Conservation (phyloP, 2,329 filamentous ascomycete species). For the Thyridium curvatum region DNA sequence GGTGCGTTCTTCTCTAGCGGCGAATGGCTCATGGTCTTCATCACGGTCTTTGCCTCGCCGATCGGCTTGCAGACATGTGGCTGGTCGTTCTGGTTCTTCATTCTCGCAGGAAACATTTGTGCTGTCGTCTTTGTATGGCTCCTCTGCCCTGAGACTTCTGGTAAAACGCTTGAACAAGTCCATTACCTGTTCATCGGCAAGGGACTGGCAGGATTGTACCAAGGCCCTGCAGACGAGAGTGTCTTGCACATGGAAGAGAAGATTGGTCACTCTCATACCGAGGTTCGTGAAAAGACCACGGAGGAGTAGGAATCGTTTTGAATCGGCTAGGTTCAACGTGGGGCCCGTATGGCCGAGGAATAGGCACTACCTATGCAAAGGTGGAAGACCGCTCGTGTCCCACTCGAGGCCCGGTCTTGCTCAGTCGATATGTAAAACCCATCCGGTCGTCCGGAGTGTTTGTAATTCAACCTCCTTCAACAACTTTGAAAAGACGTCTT, state of each 20-base stretch:
- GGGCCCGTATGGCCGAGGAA: too few relatives aligned
- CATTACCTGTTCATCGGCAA: conserved; percentile 1
- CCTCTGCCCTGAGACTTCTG: conserved; percentile 1
- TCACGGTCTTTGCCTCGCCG: conserved; percentile 1
- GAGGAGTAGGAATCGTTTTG: neutral
- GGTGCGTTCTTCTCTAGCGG: conserved; percentile 2
- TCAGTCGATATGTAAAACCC: too few relatives aligned
- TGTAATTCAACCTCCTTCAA: too few relatives aligned
- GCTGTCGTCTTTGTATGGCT: neutral
- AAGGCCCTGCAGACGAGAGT: neutral
- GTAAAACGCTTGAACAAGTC: conserved; percentile 2
- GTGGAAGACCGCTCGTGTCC: too few relatives aligned
- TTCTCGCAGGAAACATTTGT: neutral
- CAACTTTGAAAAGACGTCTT: too few relatives aligned
- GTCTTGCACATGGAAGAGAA: neutral
- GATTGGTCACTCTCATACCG: neutral
- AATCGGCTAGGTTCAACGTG: too few relatives aligned
- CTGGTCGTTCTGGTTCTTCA: conserved; percentile 3
- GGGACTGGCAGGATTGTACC: neutral
- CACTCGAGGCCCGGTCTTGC: too few relatives aligned
- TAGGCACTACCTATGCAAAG: too few relatives aligned
- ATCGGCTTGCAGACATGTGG: neutral
- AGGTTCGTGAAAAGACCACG: neutral
- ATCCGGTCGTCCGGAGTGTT: too few relatives aligned
- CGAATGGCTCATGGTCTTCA: conserved; percentile 3